phyloP scores from a whole-genome alignment of 2,329 filamentous ascomycete species.

The Chrysosporium keratinophilum region DNA sequence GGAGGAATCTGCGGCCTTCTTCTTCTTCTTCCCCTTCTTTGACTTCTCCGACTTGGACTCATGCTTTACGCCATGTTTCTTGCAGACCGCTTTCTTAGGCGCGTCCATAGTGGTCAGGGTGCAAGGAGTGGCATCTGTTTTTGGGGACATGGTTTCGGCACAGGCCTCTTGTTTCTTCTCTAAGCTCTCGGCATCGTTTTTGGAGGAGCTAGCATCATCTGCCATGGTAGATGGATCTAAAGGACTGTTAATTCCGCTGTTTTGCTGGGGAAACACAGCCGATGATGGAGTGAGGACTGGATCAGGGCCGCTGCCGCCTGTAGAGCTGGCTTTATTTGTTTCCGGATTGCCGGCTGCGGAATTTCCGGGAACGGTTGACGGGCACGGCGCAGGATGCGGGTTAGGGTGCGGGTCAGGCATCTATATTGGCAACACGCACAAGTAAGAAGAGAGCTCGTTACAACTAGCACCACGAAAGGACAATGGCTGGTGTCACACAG shows the following conservation, averaged over 20 bases:
- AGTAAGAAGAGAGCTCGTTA: conserved; percentile 1
- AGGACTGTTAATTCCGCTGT: conserved; percentile 9
- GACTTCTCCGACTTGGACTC: conserved; percentile 14
- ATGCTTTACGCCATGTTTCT: conserved; percentile 24
- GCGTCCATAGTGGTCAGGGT: conserved; percentile 20
- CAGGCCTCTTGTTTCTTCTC: conserved; percentile 26
- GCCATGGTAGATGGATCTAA: conserved; percentile 22
- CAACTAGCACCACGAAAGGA: not conserved
- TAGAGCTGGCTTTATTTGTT: not conserved
- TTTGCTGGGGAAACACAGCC: conserved; percentile 20
- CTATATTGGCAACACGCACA: not conserved
- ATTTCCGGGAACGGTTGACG: not conserved
- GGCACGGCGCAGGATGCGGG: conserved; percentile 3
- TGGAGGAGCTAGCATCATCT: conserved; percentile 18
- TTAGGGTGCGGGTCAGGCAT: conserved; percentile 9
- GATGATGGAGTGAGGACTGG: conserved; percentile 20
- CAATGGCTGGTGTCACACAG: not conserved
- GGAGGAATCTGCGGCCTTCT: conserved; percentile 18
- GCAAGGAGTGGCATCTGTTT: conserved; percentile 18
- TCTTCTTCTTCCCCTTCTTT: conserved; percentile 22
- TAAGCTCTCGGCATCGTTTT: conserved; percentile 16
- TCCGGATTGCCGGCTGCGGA: not conserved
- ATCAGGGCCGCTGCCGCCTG: conserved; percentile 16
- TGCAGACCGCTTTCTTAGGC: conserved; percentile 24
- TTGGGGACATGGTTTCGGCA: conserved; percentile 21